Percentiles rank a stretch among this genome's conserved stretches.
phyloP scores from a whole-genome alignment of 1,139 yeast genomes.

The Torulaspora globosa region DNA sequence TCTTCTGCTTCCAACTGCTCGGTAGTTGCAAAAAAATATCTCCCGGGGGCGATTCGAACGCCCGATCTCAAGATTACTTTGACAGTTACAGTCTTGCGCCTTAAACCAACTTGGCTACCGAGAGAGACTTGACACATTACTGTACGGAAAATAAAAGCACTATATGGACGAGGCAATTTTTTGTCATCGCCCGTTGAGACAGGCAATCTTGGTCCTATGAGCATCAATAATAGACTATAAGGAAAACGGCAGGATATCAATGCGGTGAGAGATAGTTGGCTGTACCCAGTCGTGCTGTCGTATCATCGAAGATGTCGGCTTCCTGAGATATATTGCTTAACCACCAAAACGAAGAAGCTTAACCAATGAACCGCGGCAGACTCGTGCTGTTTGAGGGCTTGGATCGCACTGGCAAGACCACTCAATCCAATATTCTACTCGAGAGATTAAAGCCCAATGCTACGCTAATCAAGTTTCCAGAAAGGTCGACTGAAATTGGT shows the following conservation, averaged over 20 bases:
- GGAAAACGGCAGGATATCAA: neutral
- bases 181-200: no score
- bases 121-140: constrained; percentile 9
- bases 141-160: neutral
- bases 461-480: constrained; percentile 73
- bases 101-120: constrained; percentile 33
- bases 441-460: constrained; percentile 41
- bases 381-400: constrained; percentile 86
- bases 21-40: constrained; percentile 16
- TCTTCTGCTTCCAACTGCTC: no score
- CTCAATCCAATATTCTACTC: constrained; percentile 61
- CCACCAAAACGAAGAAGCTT: neutral
- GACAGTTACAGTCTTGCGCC: constrained; percentile 31
- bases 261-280: neutral
- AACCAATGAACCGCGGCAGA: constrained; percentile 50
- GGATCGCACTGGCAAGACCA: constrained; percentile 92
- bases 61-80: constrained; percentile 31
- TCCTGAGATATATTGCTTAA: neutral
- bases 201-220: no score
- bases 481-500: constrained; percentile 79
- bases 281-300: neutral
- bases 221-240: no score
- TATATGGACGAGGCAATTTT: neutral
- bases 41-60: constrained; percentile 34
- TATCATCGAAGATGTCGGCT: neutral